Conservation (phyloP, 169 alveolate genomes). For the Theileria annulata region DNA sequence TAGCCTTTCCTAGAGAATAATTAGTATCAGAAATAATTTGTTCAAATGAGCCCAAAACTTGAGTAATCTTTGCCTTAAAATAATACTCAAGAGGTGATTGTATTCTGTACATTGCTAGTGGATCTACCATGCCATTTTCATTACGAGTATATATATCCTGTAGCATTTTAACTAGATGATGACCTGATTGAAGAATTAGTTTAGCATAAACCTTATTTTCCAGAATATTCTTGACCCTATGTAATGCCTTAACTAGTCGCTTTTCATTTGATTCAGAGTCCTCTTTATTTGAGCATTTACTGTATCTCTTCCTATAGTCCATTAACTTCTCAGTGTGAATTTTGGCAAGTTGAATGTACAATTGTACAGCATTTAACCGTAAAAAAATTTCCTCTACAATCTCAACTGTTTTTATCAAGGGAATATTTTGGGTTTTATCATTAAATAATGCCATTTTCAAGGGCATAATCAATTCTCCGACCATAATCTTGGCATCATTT, state of each 20-base stretch:
- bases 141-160: not conserved
- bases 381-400: not conserved
- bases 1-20: not conserved
- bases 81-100: not conserved
- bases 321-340: not conserved
- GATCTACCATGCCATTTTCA: not conserved
- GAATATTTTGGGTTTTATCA: not conserved
- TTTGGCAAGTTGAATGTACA: not conserved
- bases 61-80: not conserved
- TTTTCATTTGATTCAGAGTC: not conserved
- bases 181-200: not conserved
- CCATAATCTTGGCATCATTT: not conserved
- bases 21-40: not conserved
- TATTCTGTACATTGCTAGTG: not conserved
- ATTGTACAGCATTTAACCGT: not conserved
- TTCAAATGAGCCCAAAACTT: not conserved
- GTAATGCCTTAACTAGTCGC: not conserved
- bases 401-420: not conserved
- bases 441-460: not conserved
- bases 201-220: not conserved
- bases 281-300: not conserved
- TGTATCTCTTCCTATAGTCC: not conserved
- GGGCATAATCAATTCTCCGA: not conserved
- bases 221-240: not conserved
- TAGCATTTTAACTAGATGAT: not conserved